Percentiles rank a stretch among this genome's conserved stretches.
These are phyloP conservation scores for Aegilops longissima DNA, from an alignment of 176 grass and related monocot genomes.

Conservation along the genomic window DNA sequence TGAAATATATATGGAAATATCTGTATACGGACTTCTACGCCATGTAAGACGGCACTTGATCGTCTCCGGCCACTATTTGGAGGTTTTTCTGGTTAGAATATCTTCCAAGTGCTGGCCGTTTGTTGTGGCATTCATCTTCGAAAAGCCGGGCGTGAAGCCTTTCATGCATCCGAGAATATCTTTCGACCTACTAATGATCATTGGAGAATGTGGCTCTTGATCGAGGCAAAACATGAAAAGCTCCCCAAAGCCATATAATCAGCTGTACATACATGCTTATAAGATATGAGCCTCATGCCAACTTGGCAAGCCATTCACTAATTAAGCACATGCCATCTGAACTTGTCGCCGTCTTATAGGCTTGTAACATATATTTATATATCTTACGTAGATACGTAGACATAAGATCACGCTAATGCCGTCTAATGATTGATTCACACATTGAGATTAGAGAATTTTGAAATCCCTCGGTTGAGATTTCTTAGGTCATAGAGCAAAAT, in stretches of 20 bases:
- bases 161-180: neutral
- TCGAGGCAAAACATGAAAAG: constrained; percentile 17
- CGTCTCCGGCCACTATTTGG: too few species aligned
- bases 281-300: constrained; percentile 17
- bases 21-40: too few species aligned
- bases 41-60: too few species aligned
- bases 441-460: neutral
- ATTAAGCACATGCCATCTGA: neutral
- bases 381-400: neutral
- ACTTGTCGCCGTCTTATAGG: constrained; percentile 38
- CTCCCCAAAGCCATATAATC: constrained; percentile 1
- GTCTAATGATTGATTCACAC: neutral
- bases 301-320: constrained; percentile 4
- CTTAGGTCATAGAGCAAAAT: too few species aligned
- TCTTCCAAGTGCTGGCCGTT: neutral
- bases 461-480: too few species aligned
- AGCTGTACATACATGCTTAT: neutral
- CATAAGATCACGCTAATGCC: neutral
- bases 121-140: neutral
- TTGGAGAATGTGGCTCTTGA: constrained; percentile 23
- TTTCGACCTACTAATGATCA: constrained; percentile 34
- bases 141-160: constrained; percentile 2
- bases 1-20: neutral
- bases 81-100: neutral
- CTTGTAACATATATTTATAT: neutral